Conservation (phyloP, 495 filamentous ascomycete species). For the Aspergillus homomorphus region DNA sequence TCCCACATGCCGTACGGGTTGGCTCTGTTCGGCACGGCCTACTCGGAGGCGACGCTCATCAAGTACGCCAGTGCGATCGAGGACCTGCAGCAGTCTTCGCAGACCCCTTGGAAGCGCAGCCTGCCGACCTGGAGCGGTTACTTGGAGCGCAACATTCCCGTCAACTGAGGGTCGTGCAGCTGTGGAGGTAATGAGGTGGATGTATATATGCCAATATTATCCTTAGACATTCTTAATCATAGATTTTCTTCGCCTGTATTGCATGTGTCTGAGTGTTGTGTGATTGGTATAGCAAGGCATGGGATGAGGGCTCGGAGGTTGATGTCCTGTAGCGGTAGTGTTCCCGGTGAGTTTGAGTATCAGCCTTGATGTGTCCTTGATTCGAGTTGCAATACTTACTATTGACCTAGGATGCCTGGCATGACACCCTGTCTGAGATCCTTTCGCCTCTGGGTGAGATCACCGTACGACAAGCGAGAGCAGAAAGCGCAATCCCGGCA, state of each 20-base stretch:
- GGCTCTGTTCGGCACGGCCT: conserved; percentile 64
- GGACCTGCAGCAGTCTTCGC: conserved; percentile 49
- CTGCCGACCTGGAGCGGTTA: conserved; percentile 55
- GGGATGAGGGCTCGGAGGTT: too few species aligned
- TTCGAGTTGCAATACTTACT: too few species aligned
- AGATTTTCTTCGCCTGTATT: too few species aligned
- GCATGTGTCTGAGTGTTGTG: background rate
- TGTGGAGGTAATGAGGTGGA: background rate
- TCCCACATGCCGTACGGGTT: conserved; percentile 71
- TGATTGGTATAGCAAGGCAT: background rate
- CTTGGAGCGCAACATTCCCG: conserved; percentile 47
- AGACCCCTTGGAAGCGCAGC: conserved; percentile 39
- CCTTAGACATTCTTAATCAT: background rate
- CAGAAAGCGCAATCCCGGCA: too few species aligned
- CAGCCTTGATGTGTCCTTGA: too few species aligned
- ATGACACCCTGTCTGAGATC: too few species aligned
- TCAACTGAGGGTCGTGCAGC: conserved; percentile 14
- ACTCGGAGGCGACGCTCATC: conserved; percentile 57
- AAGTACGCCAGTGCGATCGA: conserved; percentile 69
- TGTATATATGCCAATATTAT: background rate
- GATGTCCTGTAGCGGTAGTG: too few species aligned
- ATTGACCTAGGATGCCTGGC: too few species aligned
- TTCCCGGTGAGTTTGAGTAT: too few species aligned
- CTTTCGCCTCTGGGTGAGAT: too few species aligned
- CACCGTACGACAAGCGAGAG: too few species aligned